These are phyloP conservation scores for Spiromastix sp. DNA, from an alignment of 2,329 filamentous ascomycete species.

Conservation along the genomic window DNA sequence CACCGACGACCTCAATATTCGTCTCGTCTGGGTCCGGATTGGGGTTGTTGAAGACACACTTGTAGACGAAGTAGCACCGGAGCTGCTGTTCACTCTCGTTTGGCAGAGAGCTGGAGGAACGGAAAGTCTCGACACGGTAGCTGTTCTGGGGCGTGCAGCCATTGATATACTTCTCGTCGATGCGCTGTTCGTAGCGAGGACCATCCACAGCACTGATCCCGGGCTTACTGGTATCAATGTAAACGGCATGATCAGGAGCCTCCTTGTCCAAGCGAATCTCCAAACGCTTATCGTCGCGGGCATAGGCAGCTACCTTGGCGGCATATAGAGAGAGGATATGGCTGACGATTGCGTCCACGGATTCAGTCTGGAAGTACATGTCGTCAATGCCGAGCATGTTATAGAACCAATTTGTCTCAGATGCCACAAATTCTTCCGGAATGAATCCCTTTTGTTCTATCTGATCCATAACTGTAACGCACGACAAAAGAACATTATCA, in stretches of 20 bases:
- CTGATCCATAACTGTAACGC: slow-evolving; percentile 61
- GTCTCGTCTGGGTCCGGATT: slow-evolving; percentile 69
- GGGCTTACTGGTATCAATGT: slow-evolving; percentile 93
- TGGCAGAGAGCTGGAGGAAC: slow-evolving; percentile 73
- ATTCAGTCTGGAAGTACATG: slow-evolving; percentile 93
- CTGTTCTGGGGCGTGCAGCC: slow-evolving; percentile 58
- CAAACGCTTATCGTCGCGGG: slow-evolving; percentile 83
- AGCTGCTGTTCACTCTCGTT: slow-evolving; percentile 67
- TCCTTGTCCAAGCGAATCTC: slow-evolving; percentile 97
- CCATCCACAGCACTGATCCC: slow-evolving; percentile 66
- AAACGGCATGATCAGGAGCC: slow-evolving; percentile 86
- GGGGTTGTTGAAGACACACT: slow-evolving; percentile 77
- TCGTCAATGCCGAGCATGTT: slow-evolving; percentile 95
- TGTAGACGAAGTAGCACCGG: slow-evolving; percentile 97
- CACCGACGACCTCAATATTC: slow-evolving; percentile 80
- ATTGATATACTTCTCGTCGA: slow-evolving; percentile 93
- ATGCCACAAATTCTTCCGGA: slow-evolving; percentile 68
- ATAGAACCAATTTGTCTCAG: slow-evolving; percentile 94
- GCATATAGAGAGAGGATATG: slow-evolving; percentile 95
- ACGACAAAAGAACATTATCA: slow-evolving; percentile 14
- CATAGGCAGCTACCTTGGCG: slow-evolving; percentile 88
- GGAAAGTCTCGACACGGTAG: slow-evolving; percentile 96
- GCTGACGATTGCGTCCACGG: slow-evolving; percentile 74
- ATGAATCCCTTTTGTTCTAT: slow-evolving; percentile 77
- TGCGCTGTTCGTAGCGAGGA: slow-evolving; percentile 84